phyloP scores from a whole-genome alignment of 495 filamentous ascomycete species.

The Tuber borchii region DNA sequence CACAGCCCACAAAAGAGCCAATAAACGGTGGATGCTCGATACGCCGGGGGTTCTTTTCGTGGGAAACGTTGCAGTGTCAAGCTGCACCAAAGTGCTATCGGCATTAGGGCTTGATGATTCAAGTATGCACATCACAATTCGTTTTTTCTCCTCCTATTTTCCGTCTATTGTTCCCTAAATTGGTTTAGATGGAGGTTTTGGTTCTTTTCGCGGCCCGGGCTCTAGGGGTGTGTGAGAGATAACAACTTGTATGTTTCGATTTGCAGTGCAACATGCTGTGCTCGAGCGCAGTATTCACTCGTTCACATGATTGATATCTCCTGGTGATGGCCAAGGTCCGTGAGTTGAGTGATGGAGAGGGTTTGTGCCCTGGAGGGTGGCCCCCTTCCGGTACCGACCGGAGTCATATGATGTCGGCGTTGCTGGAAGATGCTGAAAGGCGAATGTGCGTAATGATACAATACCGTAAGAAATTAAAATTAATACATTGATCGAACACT shows the following conservation, averaged over 20 bases:
- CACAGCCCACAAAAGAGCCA: too few species aligned
- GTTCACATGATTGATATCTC: not conserved
- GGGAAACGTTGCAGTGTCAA: not conserved
- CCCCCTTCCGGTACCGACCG: not conserved
- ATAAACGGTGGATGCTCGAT: too few species aligned
- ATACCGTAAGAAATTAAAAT: not conserved
- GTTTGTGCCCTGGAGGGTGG: not conserved
- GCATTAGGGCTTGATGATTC: not conserved
- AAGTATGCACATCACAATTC: not conserved
- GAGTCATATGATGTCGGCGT: not conserved
- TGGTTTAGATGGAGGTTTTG: not conserved
- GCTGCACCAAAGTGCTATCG: not conserved
- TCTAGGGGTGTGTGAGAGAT: not conserved
- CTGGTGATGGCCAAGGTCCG: not conserved
- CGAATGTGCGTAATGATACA: not conserved
- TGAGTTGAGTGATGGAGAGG: not conserved
- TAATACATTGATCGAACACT: not conserved
- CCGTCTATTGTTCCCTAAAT: not conserved
- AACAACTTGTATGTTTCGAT: slow-evolving; percentile 2
- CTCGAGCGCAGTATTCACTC: not conserved
- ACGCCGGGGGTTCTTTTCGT: too few species aligned
- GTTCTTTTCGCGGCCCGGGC: not conserved
- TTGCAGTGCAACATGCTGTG: not conserved
- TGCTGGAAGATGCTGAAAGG: not conserved
- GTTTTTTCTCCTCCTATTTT: not conserved